Conservation (phyloP, 139 green algal species). For the Volvox africanus region DNA sequence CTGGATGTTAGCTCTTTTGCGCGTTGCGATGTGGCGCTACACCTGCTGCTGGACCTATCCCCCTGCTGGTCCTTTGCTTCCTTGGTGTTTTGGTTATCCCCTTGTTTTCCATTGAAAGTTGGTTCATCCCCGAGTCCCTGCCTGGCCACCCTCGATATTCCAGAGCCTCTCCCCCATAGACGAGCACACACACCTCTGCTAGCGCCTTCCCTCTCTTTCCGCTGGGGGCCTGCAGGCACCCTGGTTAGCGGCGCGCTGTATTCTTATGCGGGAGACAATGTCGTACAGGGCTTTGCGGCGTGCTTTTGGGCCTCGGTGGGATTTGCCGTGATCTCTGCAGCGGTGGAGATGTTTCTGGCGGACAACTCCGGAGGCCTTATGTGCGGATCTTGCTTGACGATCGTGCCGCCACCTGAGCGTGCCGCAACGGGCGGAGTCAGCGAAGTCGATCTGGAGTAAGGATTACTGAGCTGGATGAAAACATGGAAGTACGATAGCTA, state of each 20-base stretch:
- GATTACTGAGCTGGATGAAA: too few species aligned
- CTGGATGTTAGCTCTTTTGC: too few species aligned
- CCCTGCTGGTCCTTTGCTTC: too few species aligned
- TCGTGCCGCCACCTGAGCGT: constrained; percentile 30
- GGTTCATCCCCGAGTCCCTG: too few species aligned
- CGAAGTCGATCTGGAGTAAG: constrained; percentile 17
- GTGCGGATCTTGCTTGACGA: constrained; percentile 58
- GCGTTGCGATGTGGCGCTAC: too few species aligned
- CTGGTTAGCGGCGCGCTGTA: constrained; percentile 85
- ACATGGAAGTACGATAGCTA: too few species aligned
- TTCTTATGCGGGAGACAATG: constrained; percentile 70
- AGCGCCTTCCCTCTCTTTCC: not conserved
- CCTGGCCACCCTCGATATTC: not conserved
- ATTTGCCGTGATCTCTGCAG: constrained; percentile 62
- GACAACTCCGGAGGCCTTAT: constrained; percentile 69
- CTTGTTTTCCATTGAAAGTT: too few species aligned
- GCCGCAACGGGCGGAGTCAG: not conserved
- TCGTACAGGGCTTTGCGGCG: constrained; percentile 75
- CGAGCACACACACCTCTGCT: not conserved
- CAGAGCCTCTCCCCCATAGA: not conserved
- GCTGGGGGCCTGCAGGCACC: constrained; percentile 66
- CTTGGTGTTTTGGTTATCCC: too few species aligned
- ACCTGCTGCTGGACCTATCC: too few species aligned
- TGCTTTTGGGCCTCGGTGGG: constrained; percentile 81
- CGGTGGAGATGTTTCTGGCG: constrained; percentile 56